Conservation (phyloP, 176 grass and related monocot genomes). For the Paspalum vaginatum region DNA sequence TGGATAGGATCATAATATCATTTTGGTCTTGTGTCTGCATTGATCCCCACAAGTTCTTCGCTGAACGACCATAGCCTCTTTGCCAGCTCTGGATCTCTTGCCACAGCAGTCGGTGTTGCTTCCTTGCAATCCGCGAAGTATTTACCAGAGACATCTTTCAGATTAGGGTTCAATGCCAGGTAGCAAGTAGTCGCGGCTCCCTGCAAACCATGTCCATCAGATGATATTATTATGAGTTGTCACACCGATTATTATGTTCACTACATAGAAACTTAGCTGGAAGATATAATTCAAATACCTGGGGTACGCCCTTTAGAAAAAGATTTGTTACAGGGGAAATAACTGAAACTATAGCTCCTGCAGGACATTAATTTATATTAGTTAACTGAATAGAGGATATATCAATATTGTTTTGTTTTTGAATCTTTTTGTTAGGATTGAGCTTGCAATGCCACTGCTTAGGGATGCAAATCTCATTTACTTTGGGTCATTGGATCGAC, state of each 20-base stretch:
- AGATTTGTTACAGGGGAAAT: conserved; percentile 20
- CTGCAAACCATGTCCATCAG: conserved; percentile 36
- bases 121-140: conserved; percentile 72
- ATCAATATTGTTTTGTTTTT: conserved; percentile 1
- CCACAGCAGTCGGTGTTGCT: conserved; percentile 46
- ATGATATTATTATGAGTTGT: conserved; percentile 9
- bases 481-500: too few species aligned
- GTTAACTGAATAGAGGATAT: conserved; percentile 4
- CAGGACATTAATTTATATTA: conserved; percentile 24
- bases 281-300: conserved; percentile 43
- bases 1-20: neutral
- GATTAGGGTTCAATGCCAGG: conserved; percentile 70
- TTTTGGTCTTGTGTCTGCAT: conserved; percentile 2
- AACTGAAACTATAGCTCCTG: conserved; percentile 43
- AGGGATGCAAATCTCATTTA: too few species aligned
- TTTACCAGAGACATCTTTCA: conserved; percentile 71
- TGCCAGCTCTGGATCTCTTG: conserved; percentile 64
- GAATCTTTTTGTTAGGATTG: neutral
- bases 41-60: conserved; percentile 51
- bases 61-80: conserved; percentile 75
- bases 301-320: conserved; percentile 54
- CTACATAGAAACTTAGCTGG: neutral
- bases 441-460: neutral
- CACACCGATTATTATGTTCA: neutral
- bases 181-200: conserved; percentile 95